These are phyloP conservation scores for Pythium insidiosum DNA, from an alignment of 352 stramenopile genomes.

Conservation along the genomic window DNA sequence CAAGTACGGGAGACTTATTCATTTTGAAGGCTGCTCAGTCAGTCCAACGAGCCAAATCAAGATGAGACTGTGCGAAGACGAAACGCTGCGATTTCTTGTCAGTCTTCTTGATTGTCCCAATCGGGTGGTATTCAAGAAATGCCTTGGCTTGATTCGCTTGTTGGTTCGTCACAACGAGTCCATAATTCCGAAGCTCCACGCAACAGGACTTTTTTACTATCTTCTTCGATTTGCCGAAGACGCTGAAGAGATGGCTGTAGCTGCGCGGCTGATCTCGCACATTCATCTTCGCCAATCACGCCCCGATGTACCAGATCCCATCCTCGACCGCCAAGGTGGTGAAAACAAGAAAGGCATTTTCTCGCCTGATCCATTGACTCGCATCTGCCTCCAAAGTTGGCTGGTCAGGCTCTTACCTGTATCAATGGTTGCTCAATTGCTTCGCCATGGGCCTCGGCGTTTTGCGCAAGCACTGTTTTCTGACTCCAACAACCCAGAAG, in stretches of 20 bases:
- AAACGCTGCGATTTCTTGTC: conserved; percentile 75
- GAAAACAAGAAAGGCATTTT: conserved; percentile 81
- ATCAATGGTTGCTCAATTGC: conserved; percentile 78
- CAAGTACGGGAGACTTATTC: conserved; percentile 69
- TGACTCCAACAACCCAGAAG: conserved; percentile 79
- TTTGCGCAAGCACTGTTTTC: conserved; percentile 79
- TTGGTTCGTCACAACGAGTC: conserved; percentile 80
- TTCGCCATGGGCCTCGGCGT: conserved; percentile 63
- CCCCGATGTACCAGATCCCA: conserved; percentile 43
- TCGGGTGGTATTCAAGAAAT: conserved; percentile 81
- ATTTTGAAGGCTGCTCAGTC: conserved; percentile 75
- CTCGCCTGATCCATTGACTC: conserved; percentile 67
- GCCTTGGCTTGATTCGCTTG: conserved; percentile 67
- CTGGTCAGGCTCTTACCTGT: conserved; percentile 75
- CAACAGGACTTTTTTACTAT: conserved; percentile 84
- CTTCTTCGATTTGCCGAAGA: conserved; percentile 72
- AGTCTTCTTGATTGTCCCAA: conserved; percentile 75
- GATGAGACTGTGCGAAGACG: conserved; percentile 57
- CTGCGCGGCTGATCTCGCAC: conserved; percentile 67
- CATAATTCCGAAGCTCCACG: conserved; percentile 77
- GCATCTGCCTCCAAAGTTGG: conserved; percentile 80
- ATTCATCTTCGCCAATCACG: conserved; percentile 78
- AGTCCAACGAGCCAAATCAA: conserved; percentile 78
- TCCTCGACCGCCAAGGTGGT: conserved; percentile 64
- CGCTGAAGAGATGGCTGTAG: conserved; percentile 78